These are phyloP conservation scores for Actinomortierella ambigua DNA, from an alignment of 371 early-diverging fungal genomes.

Conservation along the genomic window DNA sequence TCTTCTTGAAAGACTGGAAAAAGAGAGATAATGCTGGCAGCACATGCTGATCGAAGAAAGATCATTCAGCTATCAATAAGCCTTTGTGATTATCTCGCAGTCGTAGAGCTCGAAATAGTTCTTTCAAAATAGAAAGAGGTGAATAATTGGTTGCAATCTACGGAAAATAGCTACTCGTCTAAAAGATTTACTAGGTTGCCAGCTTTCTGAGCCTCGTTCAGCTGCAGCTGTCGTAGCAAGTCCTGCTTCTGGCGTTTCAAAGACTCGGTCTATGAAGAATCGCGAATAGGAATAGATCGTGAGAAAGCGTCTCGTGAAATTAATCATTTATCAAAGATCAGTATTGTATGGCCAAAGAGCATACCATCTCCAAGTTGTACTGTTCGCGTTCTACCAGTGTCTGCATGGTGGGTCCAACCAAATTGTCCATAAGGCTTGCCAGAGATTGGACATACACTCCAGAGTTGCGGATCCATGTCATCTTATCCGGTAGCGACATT, in stretches of 20 bases:
- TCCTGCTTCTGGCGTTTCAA: conserved; percentile 27
- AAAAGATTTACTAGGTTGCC: conserved; percentile 27
- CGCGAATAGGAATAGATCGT: neutral
- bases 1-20: too few relatives aligned
- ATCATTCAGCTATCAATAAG: too few relatives aligned
- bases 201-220: neutral
- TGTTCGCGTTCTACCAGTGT: conserved; percentile 45
- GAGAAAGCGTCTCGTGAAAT: neutral
- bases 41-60: too few relatives aligned
- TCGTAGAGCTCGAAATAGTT: too few relatives aligned
- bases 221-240: conserved; percentile 14
- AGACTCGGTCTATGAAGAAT: conserved; percentile 18
- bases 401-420: conserved; percentile 60
- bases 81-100: too few relatives aligned
- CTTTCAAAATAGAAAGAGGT: too few relatives aligned
- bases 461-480: conserved; percentile 60
- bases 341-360: neutral
- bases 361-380: conserved; percentile 39
- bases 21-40: too few relatives aligned
- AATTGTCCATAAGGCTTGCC: conserved; percentile 57
- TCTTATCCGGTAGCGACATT: conserved; percentile 37
- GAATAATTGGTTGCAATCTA: too few relatives aligned
- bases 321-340: neutral
- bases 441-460: conserved; percentile 63
- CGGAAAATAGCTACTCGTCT: conserved; percentile 11